A percentile compares a stretch with the other conserved stretches of the same genome.
Conservation (phyloP, 164 flowering plant species). For the Magnolia changhungtana region DNA sequence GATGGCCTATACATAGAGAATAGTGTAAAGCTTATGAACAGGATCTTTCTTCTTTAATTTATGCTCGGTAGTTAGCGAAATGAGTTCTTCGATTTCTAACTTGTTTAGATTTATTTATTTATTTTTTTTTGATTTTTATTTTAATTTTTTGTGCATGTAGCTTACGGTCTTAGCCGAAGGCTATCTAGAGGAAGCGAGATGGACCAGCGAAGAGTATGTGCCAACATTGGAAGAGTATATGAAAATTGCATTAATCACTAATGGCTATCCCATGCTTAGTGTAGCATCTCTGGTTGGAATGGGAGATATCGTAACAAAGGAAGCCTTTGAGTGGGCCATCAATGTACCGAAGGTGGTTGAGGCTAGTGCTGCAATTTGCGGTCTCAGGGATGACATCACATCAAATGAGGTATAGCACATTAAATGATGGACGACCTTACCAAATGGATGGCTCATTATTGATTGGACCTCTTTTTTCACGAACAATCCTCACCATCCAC, state of each 20-base stretch:
- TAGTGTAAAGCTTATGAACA: no score
- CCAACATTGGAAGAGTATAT: slow-evolving; percentile 41
- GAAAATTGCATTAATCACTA: not conserved
- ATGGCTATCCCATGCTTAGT: slow-evolving; percentile 13
- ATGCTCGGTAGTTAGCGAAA: not conserved
- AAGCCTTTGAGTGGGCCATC: slow-evolving; percentile 31
- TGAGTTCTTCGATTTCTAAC: not conserved
- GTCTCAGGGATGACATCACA: not conserved
- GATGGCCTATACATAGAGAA: no score
- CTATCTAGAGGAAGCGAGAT: slow-evolving; percentile 28
- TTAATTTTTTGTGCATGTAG: not conserved
- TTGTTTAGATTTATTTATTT: not conserved
- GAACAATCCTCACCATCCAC: no score
- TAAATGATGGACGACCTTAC: no score
- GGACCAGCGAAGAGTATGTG: slow-evolving; percentile 21
- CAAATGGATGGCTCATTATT: no score
- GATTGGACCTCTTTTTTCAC: no score
- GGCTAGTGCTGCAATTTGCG: not conserved
- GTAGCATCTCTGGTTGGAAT: slow-evolving; percentile 17
- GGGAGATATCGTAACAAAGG: slow-evolving; percentile 26
- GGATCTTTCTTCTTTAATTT: no score
- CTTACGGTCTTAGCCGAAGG: not conserved
- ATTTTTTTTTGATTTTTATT: not conserved
- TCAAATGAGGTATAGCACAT: not conserved
- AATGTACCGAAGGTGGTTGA: slow-evolving; percentile 16